Base-by-base conservation (phyloP, 768 basidiomycete species). In the Naganishia friedmannii region DNA sequence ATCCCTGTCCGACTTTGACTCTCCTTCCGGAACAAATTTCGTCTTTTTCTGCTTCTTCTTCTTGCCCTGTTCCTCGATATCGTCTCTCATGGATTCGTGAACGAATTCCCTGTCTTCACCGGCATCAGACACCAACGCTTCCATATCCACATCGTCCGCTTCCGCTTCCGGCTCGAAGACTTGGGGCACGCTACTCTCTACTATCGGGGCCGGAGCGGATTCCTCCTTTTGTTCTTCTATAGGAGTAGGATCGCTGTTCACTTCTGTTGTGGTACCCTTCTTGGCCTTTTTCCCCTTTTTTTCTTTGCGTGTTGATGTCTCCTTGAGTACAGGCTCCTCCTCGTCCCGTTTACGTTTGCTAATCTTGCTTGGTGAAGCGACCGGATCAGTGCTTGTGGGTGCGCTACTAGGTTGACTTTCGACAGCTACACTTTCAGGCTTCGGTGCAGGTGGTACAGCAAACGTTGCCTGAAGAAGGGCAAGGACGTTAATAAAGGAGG, bases 1-100 rank as follows among this genome's bases (percentile, higher is more conserved):
- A 75, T 96, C 88, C 57, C 89, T 86, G 71, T 86, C 87, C 67
- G 87, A 87, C 21, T 86, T 78, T 0, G 90, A 90, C 81, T 97
- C 94, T 66, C 86, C 88, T 29, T 81, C 72, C 0, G 90, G 91
- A 0, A 84, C 83, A 73, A 84, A 85, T 71, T 87, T 89, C 19
- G 75, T 65, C 55, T 58, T 66, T 45, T 67, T 74, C 73, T 72
- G 70, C 67, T 79, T 81, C 46, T 65, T 66, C 29, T 65, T 71
- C 60, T 67, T 71, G 67, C 70, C 75, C 65, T 74, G 74, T 65
- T 74, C 71, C 31, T 63, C 42, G 23, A 60, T 3, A 31, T 39
- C 42, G 19, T 32, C 67, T 75, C 13, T 74, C 78, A 66, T 84
- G 83, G 79, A 77, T n/a, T 81, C 77, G 53, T 70, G 74, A 17